Evolutionary conservation across 345 rosid genomes (phyloP), one percentile per base, ranked within the genome.

Genomic region (Hibiscus syriacus): DNA sequence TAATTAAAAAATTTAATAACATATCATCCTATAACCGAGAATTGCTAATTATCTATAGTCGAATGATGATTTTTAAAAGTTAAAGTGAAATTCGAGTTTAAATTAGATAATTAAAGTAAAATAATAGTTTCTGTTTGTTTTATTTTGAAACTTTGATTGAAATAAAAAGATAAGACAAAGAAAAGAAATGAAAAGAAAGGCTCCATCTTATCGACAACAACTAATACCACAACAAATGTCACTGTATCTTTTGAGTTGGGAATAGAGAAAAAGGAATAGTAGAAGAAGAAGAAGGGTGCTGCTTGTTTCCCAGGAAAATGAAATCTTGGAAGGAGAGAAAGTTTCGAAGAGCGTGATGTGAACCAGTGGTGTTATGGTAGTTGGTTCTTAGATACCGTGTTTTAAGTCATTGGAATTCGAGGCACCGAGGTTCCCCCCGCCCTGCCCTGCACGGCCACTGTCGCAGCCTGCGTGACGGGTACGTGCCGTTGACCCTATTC

Each of bases 381-480:
- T 38, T n/a, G n/a, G n/a, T n/a, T 43, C 32, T 63, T 25, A 45
- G 50, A 63, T 41, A 14, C 19, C 22, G 45, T 29, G 41, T 27
- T 29, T 41, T 0, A 23, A 29, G 25, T 49, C 45, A 8, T 65
- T 65, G 57, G 69, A 65, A 30, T 48, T n/a, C 29, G 70, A 12
- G 60, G 56, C 50, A 16, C 26, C 25, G 53, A 48, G 54, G 53
- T 11, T 3, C 11, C 54, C 54, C 23, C 10, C n/a, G 46, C 11
- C 19, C 61, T 27, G 2, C 25, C 46, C 43, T 17, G 26, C 64
- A 19, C 41, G 41, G 41, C 41, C 12, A 11, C 11, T 38, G 41
- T 38, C 41, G 14, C 9, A 2, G 53, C 53, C 64, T 49, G 70
- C 70, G 61, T 68, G 71, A 54, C 62, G 62, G 71, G 49, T 68